Base-by-base conservation (phyloP, 2,329 filamentous ascomycete species). In the Fonsecaea erecta region DNA sequence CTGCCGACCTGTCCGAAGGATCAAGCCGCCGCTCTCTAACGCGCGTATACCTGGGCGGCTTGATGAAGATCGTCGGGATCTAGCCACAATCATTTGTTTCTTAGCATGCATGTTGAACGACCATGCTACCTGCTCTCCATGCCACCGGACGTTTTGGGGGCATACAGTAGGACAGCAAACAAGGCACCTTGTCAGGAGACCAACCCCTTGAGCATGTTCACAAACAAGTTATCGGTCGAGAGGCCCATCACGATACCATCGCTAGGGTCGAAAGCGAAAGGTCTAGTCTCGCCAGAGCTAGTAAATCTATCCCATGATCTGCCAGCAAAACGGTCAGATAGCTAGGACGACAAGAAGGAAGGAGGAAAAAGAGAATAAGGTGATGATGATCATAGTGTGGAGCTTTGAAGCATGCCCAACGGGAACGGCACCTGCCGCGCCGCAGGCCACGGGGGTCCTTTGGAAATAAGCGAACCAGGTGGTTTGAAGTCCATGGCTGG, bases 381-480 rank as follows among this genome's bases (percentile, higher is more conserved):
- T 40, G 37, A 11, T 34, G 53, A 21, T 35, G 57, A 60, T n/a
- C 43, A 52, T 30, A 30, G 28, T 52, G 57, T 52, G 57, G 57
- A 60, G 32, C 40, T 32, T n/a, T 18, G 43, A 48, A 18, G 18
- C 24, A 18, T 24, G 26, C 24, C 30, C 21, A 52, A 32, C 57
- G 32, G 57, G 57, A 60, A 52, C 43, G 57, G 57, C 57, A 37
- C 34, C 57, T 32, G 14, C 57, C 55, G 55, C 12, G 28, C 55
- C 37, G 55, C 55, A 48, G 11, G 16, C n/a, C n/a, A 43, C 30
- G 21, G 43, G 43, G 43, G n/a, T 16, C n/a, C 21, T 48, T 24
- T 48, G 16, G 43, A 48, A 48, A 60, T 21, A 60, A 35, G 30
- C 43, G 43, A 26, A 18, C 40, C 24, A 16, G 18, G 43, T 52